Conservation (phyloP, 768 basidiomycete species). For the Sporobolomyces roseus region DNA sequence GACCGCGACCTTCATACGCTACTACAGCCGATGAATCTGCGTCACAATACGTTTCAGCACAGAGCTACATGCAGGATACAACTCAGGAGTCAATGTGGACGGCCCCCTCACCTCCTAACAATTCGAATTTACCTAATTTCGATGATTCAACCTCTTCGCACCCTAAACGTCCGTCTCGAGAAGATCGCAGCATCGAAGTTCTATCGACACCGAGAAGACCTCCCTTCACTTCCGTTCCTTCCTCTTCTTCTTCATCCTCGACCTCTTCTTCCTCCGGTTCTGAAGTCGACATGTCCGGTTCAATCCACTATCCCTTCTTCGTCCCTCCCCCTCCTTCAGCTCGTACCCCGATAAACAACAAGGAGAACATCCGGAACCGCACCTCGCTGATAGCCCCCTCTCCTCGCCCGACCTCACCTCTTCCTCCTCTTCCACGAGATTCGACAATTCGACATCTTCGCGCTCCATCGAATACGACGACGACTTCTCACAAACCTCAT, state of each 20-base stretch:
- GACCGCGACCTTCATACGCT: constrained; percentile 10
- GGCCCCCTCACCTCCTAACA: constrained; percentile 3
- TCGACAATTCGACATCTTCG: neutral
- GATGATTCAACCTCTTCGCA: too few species aligned
- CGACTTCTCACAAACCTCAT: neutral
- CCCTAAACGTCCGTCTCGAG: too few species aligned
- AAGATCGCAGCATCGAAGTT: constrained; percentile 1
- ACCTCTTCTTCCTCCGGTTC: neutral
- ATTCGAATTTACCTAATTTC: too few species aligned
- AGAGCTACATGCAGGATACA: constrained; percentile 2
- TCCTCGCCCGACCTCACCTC: constrained; percentile 24
- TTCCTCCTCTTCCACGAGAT: constrained; percentile 9
- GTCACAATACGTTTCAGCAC: constrained; percentile 14
- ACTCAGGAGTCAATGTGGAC: constrained; percentile 16
- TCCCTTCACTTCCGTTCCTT: constrained; percentile 1
- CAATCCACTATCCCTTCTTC: constrained; percentile 10
- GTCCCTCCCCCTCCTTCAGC: neutral
- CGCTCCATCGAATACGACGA: neutral
- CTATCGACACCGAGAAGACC: constrained; percentile 7
- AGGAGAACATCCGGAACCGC: neutral
- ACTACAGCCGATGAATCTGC: neutral
- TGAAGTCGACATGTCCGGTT: constrained; percentile 20
- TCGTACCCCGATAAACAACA: neutral
- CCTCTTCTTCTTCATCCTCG: neutral
- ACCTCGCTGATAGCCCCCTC: neutral